A percentile compares a stretch with the other conserved stretches of the same genome.
Evolutionary conservation across 2,329 filamentous ascomycete species (phyloP).

Genomic region (Fusarium coicis): DNA sequence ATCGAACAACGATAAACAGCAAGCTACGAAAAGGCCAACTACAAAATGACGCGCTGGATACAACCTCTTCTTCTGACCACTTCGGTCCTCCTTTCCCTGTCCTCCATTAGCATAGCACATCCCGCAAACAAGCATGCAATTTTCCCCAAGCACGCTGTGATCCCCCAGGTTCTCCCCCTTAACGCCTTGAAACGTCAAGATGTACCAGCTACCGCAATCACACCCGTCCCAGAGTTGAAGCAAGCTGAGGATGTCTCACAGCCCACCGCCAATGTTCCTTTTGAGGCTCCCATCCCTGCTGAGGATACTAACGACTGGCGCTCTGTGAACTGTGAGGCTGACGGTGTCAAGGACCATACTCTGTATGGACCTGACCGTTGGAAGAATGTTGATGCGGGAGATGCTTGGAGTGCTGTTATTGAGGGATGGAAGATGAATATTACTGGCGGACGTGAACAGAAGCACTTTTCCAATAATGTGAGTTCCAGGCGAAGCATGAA

Average conservation of each 20-base stretch:
- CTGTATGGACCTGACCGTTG: slow-evolving; percentile 17
- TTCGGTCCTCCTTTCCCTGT: slow-evolving; percentile 9
- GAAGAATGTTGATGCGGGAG: slow-evolving; percentile 9
- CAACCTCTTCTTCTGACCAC: slow-evolving; percentile 6
- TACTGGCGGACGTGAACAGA: background rate
- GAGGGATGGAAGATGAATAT: slow-evolving; percentile 16
- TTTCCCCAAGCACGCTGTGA: background rate
- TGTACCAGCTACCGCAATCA: background rate
- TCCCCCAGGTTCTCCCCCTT: background rate
- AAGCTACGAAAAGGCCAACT: background rate
- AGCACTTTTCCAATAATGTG: slow-evolving; percentile 23
- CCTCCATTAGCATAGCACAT: background rate
- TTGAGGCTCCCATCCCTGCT: background rate
- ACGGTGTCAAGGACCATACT: slow-evolving; percentile 19
- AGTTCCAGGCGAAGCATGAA: fast-evolving
- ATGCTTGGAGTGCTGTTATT: slow-evolving; percentile 14
- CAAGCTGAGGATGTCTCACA: background rate
- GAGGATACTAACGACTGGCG: background rate
- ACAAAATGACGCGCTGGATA: slow-evolving; percentile 2
- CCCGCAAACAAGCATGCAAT: background rate
- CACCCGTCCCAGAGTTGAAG: background rate
- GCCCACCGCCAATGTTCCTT: background rate
- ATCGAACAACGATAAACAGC: background rate
- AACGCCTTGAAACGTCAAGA: slow-evolving; percentile 6
- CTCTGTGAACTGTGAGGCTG: background rate